Base-by-base conservation (phyloP, 768 basidiomycete genomes). In the Trametopsis cervina region DNA sequence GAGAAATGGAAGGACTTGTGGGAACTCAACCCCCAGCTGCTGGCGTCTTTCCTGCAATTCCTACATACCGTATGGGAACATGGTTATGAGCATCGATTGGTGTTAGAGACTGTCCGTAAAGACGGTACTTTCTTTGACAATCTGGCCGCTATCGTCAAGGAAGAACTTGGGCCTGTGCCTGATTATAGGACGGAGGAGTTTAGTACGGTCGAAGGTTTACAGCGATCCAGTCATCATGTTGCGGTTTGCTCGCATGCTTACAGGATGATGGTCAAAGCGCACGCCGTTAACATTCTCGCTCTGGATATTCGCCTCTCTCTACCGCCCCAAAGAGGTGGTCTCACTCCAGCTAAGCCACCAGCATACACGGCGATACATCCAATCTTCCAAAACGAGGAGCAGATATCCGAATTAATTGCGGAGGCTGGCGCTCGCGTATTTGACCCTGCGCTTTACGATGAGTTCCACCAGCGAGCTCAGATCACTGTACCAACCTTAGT, bases 51-150 rank as follows among this genome's bases (percentile, higher is more conserved):
- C 17, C 66, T 95, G 41, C 72, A 77, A 4, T 95, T 94, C 68
- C 64, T 91, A 56, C 77, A 83, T 52, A 72, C 81, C 21, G 79
- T 87, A 15, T 88, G 89, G 90, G 77, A 86, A 61, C 85, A 89
- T 57, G 81, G 80, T 23, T 69, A 82, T 53, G 84, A 93, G 59
- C 85, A 91, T 60, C 80, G 76, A 47, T 54, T 68, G 0, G 66
- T 76, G 1, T 69, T 93, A 35, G 75, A 80, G 6, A 55, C 69
- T 4, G 63, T 83, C 5, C 77, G 83, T 15, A 64, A 73, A 10
- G 76, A 85, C 57, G 60, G 70, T 0, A 70, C 65, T 11, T 83
- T 93, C 52, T 95, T 89, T 89, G 70, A 73, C 24, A 72, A 73
- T n/a, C 66, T 94, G 15, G 74, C 76, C 1, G 73, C 69, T 6